Evolutionary conservation across 768 basidiomycete genomes (phyloP), one percentile per base, ranked within the genome.

Genomic region (Mycena metata): DNA sequence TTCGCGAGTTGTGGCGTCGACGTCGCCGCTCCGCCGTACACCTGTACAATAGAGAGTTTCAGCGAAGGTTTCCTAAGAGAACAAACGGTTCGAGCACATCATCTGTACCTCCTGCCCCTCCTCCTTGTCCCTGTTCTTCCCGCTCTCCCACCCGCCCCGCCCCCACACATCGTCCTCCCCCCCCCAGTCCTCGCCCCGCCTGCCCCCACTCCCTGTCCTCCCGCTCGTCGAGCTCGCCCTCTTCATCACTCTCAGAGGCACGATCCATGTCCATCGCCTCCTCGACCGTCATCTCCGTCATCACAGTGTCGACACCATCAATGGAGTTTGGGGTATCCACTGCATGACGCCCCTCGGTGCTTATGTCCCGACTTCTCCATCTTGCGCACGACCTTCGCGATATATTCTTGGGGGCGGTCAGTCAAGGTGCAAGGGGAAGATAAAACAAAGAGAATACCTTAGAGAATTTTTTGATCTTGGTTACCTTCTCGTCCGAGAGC

Each of bases 381-480:
- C 73, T 88, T 92, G 42, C 87, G 87, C 19, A 94, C 78, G 12
- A 96, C 81, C 80, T 97, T 98, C 63, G 86, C 81, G 63, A 96
- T 90, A 77, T 94, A 99, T 47, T 98, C 95, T 78, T 97, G 39
- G 92, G 84, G 12, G 5, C 9, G 10, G 4, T 45, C 2, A 42
- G 51, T n/a, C 19, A 21, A 54, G 5, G 16, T 35, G 15, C 19
- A 19, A 39, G 16, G 30, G 30, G 30, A 46, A 12, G 17, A 35
- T n/a, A 26, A 52, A 46, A 12, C 0, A 5, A 16, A 30, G 21
- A 65, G 33, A 26, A 11, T 23, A 67, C 66, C 57, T 67, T 69
- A 23, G 68, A 60, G 76, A 96, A 99, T 75, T 93, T 91, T 80
- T 95, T 97, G 79, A 99, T 96, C 81, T 98, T 98, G 50, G 77